A percentile compares a stretch with the other conserved stretches of the same genome.
Evolutionary conservation across 1,139 yeast genomes (phyloP).

Genomic region (Debaryomycetaceae sp.): DNA sequence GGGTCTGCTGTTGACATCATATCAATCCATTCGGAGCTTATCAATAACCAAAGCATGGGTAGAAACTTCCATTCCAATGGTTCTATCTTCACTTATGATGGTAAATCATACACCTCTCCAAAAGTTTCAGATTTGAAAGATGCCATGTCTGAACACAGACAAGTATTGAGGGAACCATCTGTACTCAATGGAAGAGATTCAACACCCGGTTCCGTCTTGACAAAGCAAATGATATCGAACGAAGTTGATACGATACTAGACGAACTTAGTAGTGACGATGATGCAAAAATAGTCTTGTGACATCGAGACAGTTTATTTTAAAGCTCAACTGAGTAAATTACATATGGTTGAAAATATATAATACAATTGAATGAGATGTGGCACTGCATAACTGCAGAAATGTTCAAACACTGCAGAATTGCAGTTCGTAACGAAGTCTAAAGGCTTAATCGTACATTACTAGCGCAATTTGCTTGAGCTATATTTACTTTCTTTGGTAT

Average conservation of each 20-base stretch:
- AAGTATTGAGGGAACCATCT: neutral
- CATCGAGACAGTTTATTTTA: neutral
- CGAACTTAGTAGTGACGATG: constrained; percentile 37
- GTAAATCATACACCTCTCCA: constrained; percentile 22
- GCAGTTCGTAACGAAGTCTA: neutral
- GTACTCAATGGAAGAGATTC: constrained; percentile 8
- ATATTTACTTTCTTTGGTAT: constrained; percentile 5
- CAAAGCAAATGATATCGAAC: constrained; percentile 29
- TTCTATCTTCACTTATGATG: constrained; percentile 19
- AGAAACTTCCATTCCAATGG: constrained; percentile 16
- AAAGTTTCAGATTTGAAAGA: constrained; percentile 47
- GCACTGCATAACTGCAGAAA: too few relatives aligned
- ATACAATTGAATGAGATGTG: too few relatives aligned
- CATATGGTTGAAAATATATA: too few relatives aligned
- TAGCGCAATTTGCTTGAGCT: neutral
- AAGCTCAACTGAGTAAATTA: too few relatives aligned
- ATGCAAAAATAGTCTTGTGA: constrained; percentile 30
- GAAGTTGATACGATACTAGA: constrained; percentile 37
- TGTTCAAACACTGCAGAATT: too few relatives aligned
- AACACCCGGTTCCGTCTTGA: constrained; percentile 29
- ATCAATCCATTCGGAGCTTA: constrained; percentile 40
- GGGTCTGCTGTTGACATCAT: constrained; percentile 43
- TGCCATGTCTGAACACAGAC: constrained; percentile 17
- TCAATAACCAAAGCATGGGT: constrained; percentile 4
- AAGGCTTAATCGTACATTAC: neutral